Evolutionary conservation across 148 eudicot genomes (phyloP).

Genomic region (Silene latifolia): DNA sequence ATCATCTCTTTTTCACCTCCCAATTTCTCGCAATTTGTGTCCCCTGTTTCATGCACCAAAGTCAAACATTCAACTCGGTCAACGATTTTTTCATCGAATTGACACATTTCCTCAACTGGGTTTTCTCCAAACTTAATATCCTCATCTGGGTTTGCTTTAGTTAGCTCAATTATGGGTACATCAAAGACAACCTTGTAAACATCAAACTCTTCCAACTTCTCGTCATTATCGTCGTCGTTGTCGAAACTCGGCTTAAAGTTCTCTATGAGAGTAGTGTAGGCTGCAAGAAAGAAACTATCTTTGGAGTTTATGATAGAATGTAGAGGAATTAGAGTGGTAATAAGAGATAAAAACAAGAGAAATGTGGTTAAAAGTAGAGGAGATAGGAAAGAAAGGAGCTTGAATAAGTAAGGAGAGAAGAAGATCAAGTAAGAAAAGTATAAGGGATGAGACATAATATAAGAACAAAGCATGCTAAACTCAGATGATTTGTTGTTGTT

Average conservation of each 20-base stretch:
- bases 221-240: not conserved
- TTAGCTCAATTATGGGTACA: conserved; percentile 27
- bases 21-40: conserved; percentile 24
- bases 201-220: conserved; percentile 53
- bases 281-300: conserved; percentile 27
- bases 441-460: conserved; percentile 53
- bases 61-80: conserved; percentile 38
- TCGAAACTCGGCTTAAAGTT: conserved; percentile 22
- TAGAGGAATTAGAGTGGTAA: conserved; percentile 30
- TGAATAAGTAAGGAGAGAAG: conserved; percentile 79
- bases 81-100: conserved; percentile 23
- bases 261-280: conserved; percentile 31
- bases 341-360: conserved; percentile 44
- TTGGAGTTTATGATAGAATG: conserved; percentile 16
- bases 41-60: conserved; percentile 33
- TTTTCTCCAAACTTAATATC: conserved; percentile 16
- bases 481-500: conserved; percentile 29
- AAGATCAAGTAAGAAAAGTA: conserved; percentile 69
- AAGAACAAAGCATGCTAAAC: conserved; percentile 31
- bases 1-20: conserved; percentile 21
- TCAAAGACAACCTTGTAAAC: conserved; percentile 60
- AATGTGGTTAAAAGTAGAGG: conserved; percentile 70
- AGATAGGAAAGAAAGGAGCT: conserved; percentile 59
- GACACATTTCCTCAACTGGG: conserved; percentile 17
- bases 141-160: conserved; percentile 24